Evolutionary conservation across 1,284 basidiomycete genomes (phyloP).

Genomic region (Irpex sp.): DNA sequence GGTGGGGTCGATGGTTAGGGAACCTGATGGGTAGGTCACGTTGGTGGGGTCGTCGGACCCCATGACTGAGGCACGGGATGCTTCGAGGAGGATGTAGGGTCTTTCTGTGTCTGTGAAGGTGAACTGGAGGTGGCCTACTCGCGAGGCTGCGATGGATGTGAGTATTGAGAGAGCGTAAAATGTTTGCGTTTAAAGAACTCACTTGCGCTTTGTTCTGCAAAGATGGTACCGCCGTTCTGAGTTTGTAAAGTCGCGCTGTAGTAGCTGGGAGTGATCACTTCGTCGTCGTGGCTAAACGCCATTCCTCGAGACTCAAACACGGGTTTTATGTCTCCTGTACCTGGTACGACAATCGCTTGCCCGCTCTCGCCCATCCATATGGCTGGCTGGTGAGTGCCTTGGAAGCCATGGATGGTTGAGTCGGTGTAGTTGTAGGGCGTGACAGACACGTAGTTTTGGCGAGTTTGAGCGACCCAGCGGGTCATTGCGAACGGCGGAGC

Average conservation of each 20-base stretch:
- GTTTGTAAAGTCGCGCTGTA: slow-evolving; percentile 63
- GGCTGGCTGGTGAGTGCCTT: slow-evolving; percentile 80
- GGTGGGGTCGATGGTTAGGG: slow-evolving; percentile 44
- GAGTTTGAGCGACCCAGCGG: slow-evolving; percentile 42
- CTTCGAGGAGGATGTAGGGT: slow-evolving; percentile 72
- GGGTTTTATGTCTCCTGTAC: slow-evolving; percentile 47
- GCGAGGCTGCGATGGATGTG: slow-evolving; percentile 49
- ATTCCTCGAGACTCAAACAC: slow-evolving; percentile 63
- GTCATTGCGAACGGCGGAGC: slow-evolving; percentile 66
- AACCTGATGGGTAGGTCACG: slow-evolving; percentile 59
- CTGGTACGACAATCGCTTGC: slow-evolving; percentile 61
- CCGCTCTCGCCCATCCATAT: slow-evolving; percentile 91
- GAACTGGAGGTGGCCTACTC: slow-evolving; percentile 77
- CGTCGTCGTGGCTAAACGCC: slow-evolving; percentile 51
- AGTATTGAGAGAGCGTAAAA: not conserved
- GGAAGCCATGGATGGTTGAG: slow-evolving; percentile 65
- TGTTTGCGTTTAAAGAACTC: slow-evolving; percentile 22
- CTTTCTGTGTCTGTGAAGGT: slow-evolving; percentile 46
- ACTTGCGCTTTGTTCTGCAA: slow-evolving; percentile 73
- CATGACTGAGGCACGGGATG: slow-evolving; percentile 59
- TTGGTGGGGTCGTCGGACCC: slow-evolving; percentile 60
- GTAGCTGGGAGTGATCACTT: slow-evolving; percentile 64
- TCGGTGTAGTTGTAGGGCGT: slow-evolving; percentile 77
- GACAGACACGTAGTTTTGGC: slow-evolving; percentile 70
- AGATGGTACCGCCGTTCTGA: slow-evolving; percentile 41